Evolutionary conservation across 768 basidiomycete genomes (phyloP), one percentile per base, ranked within the genome.

Genomic region (Amyloporia xantha): DNA sequence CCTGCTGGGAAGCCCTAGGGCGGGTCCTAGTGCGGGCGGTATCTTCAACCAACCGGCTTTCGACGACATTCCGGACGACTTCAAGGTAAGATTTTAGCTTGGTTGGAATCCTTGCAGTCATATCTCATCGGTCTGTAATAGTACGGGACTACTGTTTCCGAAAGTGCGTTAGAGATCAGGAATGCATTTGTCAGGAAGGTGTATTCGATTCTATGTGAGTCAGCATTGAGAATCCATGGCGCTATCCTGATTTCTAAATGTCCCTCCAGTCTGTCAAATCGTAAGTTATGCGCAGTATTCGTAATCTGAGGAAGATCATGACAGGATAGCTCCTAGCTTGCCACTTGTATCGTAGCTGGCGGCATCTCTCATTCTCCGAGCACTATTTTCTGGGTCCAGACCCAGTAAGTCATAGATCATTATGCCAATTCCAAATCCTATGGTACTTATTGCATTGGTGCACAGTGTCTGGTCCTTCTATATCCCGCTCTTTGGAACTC

Each of bases 121-220:
- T n/a, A n/a, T n/a, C n/a, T n/a, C 21, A 4, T 43, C 27, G 25
- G n/a, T 33, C 7, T 13, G 19, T n/a, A 27, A 6, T 10, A 90
- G 88, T 91, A 91, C 60, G 90, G 90, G 1, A 81, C 84, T 1
- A 81, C 80, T 1, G 90, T 91, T 12, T 77, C 81, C 1, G 89
- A 91, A 51, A 85, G 85, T 51, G 77, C 85, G 10, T 66, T 73
- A 2, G 84, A 91, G 59, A 86, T 98, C 60, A 75, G 91, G 45
- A 77, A 80, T 54, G 89, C 83, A 4, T 97, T 97, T 67, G 74
- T 97, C 48, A 78, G 91, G 63, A 96, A 96, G 72, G 87, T 92
- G 28, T 95, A 91, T 67, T 80, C 78, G 24, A 91, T 95, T 59
- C 79, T 98, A 3, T 82, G 90, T 91, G 60, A 74, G 86, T 72